phyloP scores from a whole-genome alignment of 169 alveolate species.

The Hepatocystis sp. region DNA sequence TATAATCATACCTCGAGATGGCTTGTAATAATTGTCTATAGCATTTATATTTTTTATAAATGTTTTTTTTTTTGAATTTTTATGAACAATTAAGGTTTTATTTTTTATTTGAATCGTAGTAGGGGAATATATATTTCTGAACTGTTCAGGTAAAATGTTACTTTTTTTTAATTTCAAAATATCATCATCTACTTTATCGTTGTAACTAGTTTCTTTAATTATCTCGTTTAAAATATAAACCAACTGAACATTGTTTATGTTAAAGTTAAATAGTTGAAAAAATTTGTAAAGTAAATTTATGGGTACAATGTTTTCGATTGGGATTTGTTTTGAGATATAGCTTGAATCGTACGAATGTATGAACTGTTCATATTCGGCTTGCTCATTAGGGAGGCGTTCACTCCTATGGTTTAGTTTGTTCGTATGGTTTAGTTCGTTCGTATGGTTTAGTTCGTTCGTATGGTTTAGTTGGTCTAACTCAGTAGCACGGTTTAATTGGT shows the following conservation, averaged over 20 bases:
- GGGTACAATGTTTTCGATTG: slow-evolving; percentile 46
- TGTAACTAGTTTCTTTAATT: slow-evolving; percentile 28
- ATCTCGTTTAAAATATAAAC: slow-evolving; percentile 37
- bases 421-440: too few species aligned
- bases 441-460: too few species aligned
- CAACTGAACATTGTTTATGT: slow-evolving; percentile 56
- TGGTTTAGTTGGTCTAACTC: too few species aligned
- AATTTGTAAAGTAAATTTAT: slow-evolving; percentile 52
- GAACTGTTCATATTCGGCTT: slow-evolving; percentile 27
- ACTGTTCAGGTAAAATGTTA: slow-evolving; percentile 20
- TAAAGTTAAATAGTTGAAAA: slow-evolving; percentile 55
- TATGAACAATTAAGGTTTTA: slow-evolving; percentile 70
- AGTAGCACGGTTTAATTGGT: too few species aligned
- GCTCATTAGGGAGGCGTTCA: neutral
- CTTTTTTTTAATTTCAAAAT: slow-evolving; percentile 8
- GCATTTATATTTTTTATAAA: slow-evolving; percentile 43
- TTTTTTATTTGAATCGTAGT: slow-evolving; percentile 64
- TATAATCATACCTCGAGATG: slow-evolving; percentile 60
- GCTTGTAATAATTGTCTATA: slow-evolving; percentile 51
- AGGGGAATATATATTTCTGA: slow-evolving; percentile 54
- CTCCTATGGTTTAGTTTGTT: too few species aligned
- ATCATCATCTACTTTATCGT: slow-evolving; percentile 5
- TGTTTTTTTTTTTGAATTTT: slow-evolving; percentile 45
- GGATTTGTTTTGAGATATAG: slow-evolving; percentile 31
- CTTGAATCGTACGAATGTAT: slow-evolving; percentile 24